Percentiles rank a stretch among this genome's conserved stretches.
phyloP scores from a whole-genome alignment of 1,284 basidiomycete genomes.

The Tilletia caries region DNA sequence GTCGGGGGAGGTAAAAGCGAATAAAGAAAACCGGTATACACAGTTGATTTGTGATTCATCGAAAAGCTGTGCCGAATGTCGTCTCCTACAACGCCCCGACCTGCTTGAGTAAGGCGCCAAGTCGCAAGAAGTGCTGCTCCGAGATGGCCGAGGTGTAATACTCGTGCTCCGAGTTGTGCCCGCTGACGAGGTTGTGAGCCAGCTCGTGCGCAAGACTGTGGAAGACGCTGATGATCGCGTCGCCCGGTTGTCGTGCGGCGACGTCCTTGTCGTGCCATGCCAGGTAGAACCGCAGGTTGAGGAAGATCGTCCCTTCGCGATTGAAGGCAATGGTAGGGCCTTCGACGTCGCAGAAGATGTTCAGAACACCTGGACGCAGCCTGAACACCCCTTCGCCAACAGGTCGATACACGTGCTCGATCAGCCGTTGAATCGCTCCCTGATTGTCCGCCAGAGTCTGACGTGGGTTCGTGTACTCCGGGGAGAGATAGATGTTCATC shows the following conservation, averaged over 20 bases:
- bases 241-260: constrained; percentile 60
- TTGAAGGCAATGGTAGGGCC: constrained; percentile 93
- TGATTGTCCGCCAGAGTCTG: constrained; percentile 44
- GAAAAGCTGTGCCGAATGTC: no score
- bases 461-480: constrained; percentile 33
- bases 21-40: no score
- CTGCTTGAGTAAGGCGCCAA: background rate
- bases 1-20: no score
- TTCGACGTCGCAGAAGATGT: constrained; percentile 78
- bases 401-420: constrained; percentile 50
- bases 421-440: constrained; percentile 50
- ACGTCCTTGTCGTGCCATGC: constrained; percentile 80
- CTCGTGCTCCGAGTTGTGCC: constrained; percentile 67
- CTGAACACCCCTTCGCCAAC: constrained; percentile 52
- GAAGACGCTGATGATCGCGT: constrained; percentile 80
- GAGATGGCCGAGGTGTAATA: constrained; percentile 91
- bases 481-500: constrained; percentile 54
- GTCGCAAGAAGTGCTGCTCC: constrained; percentile 56
- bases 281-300: constrained; percentile 78
- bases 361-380: constrained; percentile 64
- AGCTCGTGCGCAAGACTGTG: constrained; percentile 87
- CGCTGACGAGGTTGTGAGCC: constrained; percentile 71
- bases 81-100: constrained; percentile 7
- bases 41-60: no score
- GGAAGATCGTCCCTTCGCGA: constrained; percentile 78